Evolutionary conservation across 495 filamentous ascomycete genomes (phyloP).

Genomic region (Penicillium crystallinum): DNA sequence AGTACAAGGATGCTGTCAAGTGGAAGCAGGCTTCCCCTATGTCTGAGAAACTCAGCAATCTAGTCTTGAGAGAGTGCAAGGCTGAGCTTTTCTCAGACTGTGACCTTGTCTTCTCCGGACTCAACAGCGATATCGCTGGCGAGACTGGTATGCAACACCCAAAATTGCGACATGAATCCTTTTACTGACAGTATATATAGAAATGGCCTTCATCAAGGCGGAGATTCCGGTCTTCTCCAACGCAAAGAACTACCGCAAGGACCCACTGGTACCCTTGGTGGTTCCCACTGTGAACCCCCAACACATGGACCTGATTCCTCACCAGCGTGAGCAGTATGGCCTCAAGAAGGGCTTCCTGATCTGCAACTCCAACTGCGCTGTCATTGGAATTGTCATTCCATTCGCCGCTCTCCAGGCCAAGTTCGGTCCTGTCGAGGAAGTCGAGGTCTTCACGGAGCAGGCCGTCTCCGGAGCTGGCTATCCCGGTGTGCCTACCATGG

Average conservation of each 20-base stretch:
- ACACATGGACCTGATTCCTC: conserved; percentile 73
- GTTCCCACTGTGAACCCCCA: conserved; percentile 78
- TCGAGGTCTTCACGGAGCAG: conserved; percentile 83
- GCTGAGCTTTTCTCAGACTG: conserved; percentile 72
- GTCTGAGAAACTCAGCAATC: conserved; percentile 57
- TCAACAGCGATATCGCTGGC: conserved; percentile 78
- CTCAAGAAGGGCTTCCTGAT: conserved; percentile 75
- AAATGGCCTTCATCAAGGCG: conserved; percentile 73
- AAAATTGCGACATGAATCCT: background rate
- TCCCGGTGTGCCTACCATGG: conserved; percentile 73
- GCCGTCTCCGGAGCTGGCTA: conserved; percentile 85
- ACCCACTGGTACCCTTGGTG: conserved; percentile 77
- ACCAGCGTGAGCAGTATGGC: conserved; percentile 62
- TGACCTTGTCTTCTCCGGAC: conserved; percentile 84
- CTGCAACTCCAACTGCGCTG: conserved; percentile 88
- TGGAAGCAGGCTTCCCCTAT: conserved; percentile 82
- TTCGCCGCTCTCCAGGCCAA: conserved; percentile 73
- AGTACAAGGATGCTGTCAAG: conserved; percentile 72
- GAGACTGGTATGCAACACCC: conserved; percentile 56
- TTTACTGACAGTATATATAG: conserved; percentile 31
- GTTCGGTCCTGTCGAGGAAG: conserved; percentile 68
- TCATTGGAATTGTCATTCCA: conserved; percentile 85
- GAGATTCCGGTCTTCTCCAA: conserved; percentile 82
- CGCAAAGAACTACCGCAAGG: conserved; percentile 81
- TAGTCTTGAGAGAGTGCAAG: conserved; percentile 71